Conservation (phyloP, 225 moss, liverwort and hornwort species). For the Marchantia polymorpha region DNA sequence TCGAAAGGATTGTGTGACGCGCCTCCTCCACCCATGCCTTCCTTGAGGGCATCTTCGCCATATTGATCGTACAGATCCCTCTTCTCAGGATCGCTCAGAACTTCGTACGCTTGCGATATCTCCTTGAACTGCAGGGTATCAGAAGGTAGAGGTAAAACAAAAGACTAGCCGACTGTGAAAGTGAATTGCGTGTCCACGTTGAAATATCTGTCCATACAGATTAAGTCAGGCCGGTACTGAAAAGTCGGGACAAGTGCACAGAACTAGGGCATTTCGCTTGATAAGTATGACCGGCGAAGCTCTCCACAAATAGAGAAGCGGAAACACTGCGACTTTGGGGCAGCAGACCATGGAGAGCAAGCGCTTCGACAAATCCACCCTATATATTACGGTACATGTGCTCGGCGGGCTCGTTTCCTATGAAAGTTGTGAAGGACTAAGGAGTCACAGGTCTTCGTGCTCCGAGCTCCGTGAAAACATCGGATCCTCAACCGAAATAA, state of each 20-base stretch:
- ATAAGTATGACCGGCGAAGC: too few relatives aligned
- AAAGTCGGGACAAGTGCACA: too few relatives aligned
- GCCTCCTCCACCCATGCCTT: constrained; percentile 91
- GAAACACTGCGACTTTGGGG: too few relatives aligned
- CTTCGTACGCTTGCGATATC: constrained; percentile 74
- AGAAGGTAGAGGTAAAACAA: background rate
- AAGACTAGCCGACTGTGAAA: background rate
- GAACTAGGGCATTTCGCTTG: too few relatives aligned
- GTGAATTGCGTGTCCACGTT: too few relatives aligned
- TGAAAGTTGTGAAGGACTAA: background rate
- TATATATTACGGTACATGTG: background rate
- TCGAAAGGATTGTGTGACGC: constrained; percentile 81
- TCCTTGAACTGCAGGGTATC: constrained; percentile 65
- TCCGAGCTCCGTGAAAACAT: background rate
- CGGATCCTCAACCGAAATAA: background rate
- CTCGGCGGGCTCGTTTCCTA: background rate
- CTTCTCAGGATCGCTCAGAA: constrained; percentile 69
- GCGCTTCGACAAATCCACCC: too few relatives aligned
- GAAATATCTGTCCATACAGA: too few relatives aligned
- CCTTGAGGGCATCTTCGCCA: constrained; percentile 84
- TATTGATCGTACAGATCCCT: constrained; percentile 67
- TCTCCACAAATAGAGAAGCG: too few relatives aligned
- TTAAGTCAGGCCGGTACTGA: too few relatives aligned
- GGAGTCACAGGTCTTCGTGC: background rate
- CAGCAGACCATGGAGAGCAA: too few relatives aligned